phyloP scores from a whole-genome alignment of 169 alveolate species.

The Plasmodium berghei region DNA sequence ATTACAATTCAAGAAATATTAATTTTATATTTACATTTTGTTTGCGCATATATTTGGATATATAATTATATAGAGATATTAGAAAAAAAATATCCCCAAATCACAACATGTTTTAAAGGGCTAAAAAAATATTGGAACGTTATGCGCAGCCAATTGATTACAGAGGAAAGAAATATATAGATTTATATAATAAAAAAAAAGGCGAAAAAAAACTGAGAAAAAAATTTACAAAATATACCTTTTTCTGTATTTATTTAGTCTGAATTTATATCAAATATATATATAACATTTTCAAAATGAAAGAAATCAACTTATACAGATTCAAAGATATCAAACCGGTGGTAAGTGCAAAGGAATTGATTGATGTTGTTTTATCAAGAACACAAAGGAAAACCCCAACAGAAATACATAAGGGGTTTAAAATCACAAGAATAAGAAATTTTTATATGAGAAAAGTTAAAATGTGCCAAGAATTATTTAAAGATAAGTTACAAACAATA shows the following conservation, averaged over 20 bases:
- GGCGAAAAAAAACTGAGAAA: neutral
- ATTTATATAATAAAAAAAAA: neutral
- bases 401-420: constrained; percentile 97
- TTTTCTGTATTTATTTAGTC: too few relatives aligned
- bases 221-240: neutral
- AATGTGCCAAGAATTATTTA: constrained; percentile 95
- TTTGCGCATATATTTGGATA: too few relatives aligned
- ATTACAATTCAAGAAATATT: too few relatives aligned
- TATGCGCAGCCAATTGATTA: neutral
- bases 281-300: constrained; percentile 19
- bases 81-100: too few relatives aligned
- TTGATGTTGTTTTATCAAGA: constrained; percentile 95
- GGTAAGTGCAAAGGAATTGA: constrained; percentile 93
- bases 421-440: constrained; percentile 97
- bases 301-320: constrained; percentile 36
- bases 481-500: constrained; percentile 95
- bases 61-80: too few relatives aligned
- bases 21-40: too few relatives aligned
- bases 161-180: neutral
- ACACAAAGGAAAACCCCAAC: constrained; percentile 99
- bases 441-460: constrained; percentile 99
- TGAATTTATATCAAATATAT: too few relatives aligned
- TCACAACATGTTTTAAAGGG: too few relatives aligned
- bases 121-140: too few relatives aligned
- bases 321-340: constrained; percentile 93